Evolutionary conservation across 2,329 filamentous ascomycete genomes (phyloP).

Genomic region (Cordyceps cicadae): DNA sequence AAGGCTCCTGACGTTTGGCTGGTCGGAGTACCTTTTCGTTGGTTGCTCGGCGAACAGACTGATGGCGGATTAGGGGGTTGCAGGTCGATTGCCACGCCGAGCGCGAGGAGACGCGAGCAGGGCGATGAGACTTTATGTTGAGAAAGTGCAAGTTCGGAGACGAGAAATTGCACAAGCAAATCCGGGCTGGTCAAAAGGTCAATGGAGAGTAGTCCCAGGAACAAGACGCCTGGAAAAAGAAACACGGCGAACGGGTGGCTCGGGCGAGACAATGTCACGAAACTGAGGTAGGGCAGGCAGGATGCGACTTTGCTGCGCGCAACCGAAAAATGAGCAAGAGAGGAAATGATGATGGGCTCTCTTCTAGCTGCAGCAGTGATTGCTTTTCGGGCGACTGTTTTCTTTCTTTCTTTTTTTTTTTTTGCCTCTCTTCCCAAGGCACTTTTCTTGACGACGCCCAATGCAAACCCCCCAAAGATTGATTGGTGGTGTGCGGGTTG

Average conservation of each 20-base stretch:
- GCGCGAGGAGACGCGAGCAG: background rate
- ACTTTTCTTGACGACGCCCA: background rate
- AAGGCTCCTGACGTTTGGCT: slow-evolving; percentile 8
- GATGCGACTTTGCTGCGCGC: background rate
- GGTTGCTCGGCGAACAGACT: slow-evolving; percentile 9
- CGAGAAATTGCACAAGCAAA: background rate
- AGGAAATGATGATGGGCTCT: background rate
- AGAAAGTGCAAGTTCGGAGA: background rate
- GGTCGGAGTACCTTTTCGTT: background rate
- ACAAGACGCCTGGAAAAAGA: background rate
- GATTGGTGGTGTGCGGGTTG: background rate
- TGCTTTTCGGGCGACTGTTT: background rate
- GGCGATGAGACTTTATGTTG: background rate
- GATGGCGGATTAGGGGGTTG: background rate
- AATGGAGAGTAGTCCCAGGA: background rate
- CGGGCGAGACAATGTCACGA: slow-evolving; percentile 1
- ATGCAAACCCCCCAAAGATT: background rate
- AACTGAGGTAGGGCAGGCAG: background rate
- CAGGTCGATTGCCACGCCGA: background rate
- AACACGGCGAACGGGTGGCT: background rate
- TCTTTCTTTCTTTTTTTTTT: background rate
- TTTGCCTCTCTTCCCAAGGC: background rate
- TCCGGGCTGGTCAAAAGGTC: background rate
- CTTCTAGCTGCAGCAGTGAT: background rate
- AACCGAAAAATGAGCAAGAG: background rate